Percentiles rank a stretch among this genome's conserved stretches.
Conservation (phyloP, 2,329 filamentous ascomycete genomes). For the Lasiodiplodia citricola region DNA sequence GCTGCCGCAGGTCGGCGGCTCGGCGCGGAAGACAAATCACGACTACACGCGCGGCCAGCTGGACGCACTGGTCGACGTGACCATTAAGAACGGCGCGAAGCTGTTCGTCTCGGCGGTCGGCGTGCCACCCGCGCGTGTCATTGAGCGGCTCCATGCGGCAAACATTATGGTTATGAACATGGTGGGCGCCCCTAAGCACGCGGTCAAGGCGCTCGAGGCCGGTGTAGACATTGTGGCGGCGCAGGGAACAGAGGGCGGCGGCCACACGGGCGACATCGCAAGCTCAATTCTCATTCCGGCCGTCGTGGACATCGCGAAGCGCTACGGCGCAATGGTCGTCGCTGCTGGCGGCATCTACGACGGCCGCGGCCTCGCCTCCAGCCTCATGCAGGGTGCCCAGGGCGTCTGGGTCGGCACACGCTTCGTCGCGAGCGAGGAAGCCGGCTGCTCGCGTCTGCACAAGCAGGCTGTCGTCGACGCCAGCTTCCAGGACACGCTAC, state of each 20-base stretch:
- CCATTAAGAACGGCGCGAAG: slow-evolving; percentile 80
- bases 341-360: slow-evolving; percentile 89
- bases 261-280: slow-evolving; percentile 87
- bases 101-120: slow-evolving; percentile 90
- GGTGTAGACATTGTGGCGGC: slow-evolving; percentile 92
- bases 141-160: slow-evolving; percentile 77
- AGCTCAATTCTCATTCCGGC: slow-evolving; percentile 86
- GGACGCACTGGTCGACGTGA: slow-evolving; percentile 85
- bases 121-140: slow-evolving; percentile 75
- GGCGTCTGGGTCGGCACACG: slow-evolving; percentile 95
- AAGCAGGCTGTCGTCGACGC: slow-evolving; percentile 85
- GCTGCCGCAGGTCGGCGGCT: slow-evolving; percentile 84
- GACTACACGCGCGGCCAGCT: slow-evolving; percentile 92
- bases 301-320: slow-evolving; percentile 80
- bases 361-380: slow-evolving; percentile 78
- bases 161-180: slow-evolving; percentile 95
- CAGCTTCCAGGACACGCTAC: slow-evolving; percentile 76
- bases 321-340: slow-evolving; percentile 79
- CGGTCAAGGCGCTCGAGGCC: slow-evolving; percentile 81
- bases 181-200: slow-evolving; percentile 92
- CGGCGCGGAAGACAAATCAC: slow-evolving; percentile 88
- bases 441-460: slow-evolving; percentile 79
- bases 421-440: slow-evolving; percentile 84
- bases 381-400: slow-evolving; percentile 83
- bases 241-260: slow-evolving; percentile 91